Percentiles rank a stretch among this genome's conserved stretches.
Evolutionary conservation across 2,329 filamentous ascomycete genomes (phyloP).

Genomic region (Penicillium sp.): DNA sequence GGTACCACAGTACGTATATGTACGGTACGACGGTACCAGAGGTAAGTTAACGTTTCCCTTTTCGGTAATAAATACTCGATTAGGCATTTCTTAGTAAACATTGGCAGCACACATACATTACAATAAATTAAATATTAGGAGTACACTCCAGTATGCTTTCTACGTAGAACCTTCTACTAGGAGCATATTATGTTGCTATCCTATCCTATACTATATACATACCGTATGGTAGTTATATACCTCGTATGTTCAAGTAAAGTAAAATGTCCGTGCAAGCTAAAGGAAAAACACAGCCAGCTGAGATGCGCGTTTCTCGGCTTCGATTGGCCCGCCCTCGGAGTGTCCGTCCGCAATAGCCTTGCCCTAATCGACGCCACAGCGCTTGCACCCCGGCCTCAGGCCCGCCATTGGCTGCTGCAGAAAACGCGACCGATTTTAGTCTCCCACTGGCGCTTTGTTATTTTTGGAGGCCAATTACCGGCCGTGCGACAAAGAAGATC

Average conservation of each 20-base stretch:
- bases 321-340: conserved; percentile 35
- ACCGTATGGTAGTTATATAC: background rate
- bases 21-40: background rate
- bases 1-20: background rate
- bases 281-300: conserved; percentile 20
- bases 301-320: conserved; percentile 35
- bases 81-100: background rate
- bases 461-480: background rate
- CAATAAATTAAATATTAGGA: no score
- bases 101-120: no score
- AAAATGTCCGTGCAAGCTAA: background rate
- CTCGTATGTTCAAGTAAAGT: background rate
- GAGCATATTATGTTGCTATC: no score
- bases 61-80: background rate
- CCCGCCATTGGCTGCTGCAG: background rate
- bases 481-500: no score
- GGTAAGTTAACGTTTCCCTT: background rate
- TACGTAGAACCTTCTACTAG: background rate
- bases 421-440: background rate
- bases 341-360: conserved; percentile 17
- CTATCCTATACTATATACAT: no score
- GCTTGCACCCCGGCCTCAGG: background rate
- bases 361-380: conserved; percentile 13
- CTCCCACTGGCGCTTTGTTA: background rate
- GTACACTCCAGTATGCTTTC: no score